Conservation (phyloP, 2,329 filamentous ascomycete species). For the Aspergillus awamori region DNA sequence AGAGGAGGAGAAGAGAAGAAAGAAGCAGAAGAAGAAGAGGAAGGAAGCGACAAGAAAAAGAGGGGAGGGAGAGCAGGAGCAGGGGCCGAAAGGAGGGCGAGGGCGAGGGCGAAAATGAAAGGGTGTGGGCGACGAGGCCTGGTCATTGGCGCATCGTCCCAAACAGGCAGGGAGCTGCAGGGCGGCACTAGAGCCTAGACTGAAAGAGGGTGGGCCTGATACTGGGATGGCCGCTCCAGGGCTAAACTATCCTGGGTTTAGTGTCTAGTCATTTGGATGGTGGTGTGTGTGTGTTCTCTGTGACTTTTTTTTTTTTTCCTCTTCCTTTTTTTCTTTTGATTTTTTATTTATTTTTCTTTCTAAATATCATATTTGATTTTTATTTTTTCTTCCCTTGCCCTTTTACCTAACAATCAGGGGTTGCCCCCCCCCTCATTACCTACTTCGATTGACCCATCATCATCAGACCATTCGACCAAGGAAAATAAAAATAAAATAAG, state of each 20-base stretch:
- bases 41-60: conserved; percentile 31
- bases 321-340: neutral
- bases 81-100: conserved; percentile 16
- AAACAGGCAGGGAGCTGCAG: conserved; percentile 31
- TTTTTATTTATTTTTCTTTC: neutral
- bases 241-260: neutral
- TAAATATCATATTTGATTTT: neutral
- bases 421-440: neutral
- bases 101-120: conserved; percentile 15
- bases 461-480: conserved; percentile 1
- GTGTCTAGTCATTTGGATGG: neutral
- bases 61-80: conserved; percentile 25
- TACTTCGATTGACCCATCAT: conserved; percentile 5
- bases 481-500: too few relatives aligned
- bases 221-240: neutral
- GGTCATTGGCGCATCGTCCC: conserved; percentile 16
- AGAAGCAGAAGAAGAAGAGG: conserved; percentile 31
- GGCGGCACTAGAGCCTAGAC: conserved; percentile 23
- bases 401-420: conserved; percentile 6
- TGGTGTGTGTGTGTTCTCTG: neutral
- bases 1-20: conserved; percentile 26
- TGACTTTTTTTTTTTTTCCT: neutral
- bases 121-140: conserved; percentile 18
- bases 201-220: conserved; percentile 11
- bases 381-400: neutral